Percentiles rank a stretch among this genome's conserved stretches.
Conservation (phyloP, 179 eudicot species). For the Gypsophila paniculata region DNA sequence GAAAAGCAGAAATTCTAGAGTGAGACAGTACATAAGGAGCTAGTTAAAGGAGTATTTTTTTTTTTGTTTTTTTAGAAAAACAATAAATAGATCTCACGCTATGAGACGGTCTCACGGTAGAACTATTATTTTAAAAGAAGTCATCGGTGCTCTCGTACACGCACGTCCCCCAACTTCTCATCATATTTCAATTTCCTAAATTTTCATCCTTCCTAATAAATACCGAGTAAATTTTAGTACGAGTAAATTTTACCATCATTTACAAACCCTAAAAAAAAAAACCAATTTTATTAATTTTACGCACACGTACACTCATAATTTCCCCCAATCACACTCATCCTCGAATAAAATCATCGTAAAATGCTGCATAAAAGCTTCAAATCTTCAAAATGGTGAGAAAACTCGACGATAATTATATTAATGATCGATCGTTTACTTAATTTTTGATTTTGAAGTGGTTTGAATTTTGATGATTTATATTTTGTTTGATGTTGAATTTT, state of each 20-base stretch:
- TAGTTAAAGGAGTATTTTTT: too few species aligned
- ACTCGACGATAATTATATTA: too few species aligned
- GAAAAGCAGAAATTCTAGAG: too few species aligned
- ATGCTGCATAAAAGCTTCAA: slow-evolving; percentile 82
- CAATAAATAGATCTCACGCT: too few species aligned
- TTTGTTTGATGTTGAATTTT: neutral
- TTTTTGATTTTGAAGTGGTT: neutral
- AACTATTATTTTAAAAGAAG: neutral
- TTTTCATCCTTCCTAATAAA: neutral
- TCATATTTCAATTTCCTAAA: neutral
- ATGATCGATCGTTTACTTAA: neutral
- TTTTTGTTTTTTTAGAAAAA: too few species aligned
- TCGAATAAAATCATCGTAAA: neutral
- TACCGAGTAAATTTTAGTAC: too few species aligned
- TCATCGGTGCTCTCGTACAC: neutral
- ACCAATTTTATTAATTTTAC: neutral
- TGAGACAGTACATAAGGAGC: too few species aligned
- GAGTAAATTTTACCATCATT: neutral
- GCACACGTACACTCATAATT: too few species aligned
- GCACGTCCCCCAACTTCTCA: neutral
- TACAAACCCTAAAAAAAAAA: neutral
- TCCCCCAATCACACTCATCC: neutral
- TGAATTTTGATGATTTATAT: neutral
- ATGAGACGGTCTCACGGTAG: too few species aligned
- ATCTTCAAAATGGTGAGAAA: slow-evolving; percentile 72